Conservation (phyloP, 2,329 filamentous ascomycete genomes). For the Nigrospora sphaerica region DNA sequence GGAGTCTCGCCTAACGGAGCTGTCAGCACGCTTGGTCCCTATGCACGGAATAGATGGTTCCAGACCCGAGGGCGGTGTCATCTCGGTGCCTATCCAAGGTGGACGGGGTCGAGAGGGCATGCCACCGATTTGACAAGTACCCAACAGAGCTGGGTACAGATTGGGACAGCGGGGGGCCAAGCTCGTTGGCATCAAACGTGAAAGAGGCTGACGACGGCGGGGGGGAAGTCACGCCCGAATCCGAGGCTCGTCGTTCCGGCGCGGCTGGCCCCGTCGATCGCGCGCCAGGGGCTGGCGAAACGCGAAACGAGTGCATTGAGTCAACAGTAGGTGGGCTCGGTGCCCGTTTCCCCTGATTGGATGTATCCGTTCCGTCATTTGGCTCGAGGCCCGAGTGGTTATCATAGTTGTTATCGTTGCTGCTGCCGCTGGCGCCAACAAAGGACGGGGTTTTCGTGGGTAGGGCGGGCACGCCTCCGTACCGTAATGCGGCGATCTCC, state of each 20-base stretch:
- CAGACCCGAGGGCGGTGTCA: constrained; percentile 36
- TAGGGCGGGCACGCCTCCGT: constrained; percentile 44
- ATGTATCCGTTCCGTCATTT: constrained; percentile 7
- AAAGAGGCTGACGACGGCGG: constrained; percentile 13
- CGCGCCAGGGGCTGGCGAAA: constrained; percentile 12
- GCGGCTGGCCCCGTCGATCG: constrained; percentile 3
- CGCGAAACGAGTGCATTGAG: constrained; percentile 11
- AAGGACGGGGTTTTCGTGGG: constrained; percentile 33
- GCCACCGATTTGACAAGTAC: constrained; percentile 52
- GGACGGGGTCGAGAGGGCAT: constrained; percentile 41
- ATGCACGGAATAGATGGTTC: not conserved
- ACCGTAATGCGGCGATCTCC: constrained; percentile 59
- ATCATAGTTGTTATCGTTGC: not conserved
- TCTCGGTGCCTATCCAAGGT: constrained; percentile 29
- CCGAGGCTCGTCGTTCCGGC: constrained; percentile 7
- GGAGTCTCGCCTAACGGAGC: constrained; percentile 29
- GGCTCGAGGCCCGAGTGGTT: too few species aligned
- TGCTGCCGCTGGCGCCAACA: constrained; percentile 7
- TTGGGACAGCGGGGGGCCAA: constrained; percentile 21
- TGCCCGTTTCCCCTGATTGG: constrained; percentile 9
- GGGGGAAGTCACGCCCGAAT: constrained; percentile 7
- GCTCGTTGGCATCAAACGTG: constrained; percentile 10
- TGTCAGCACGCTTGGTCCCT: constrained; percentile 6
- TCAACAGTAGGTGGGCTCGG: constrained; percentile 11
- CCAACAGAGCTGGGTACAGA: constrained; percentile 38